These are phyloP conservation scores for Moesziomyces sp. DNA, from an alignment of 1,284 basidiomycete species.

Conservation along the genomic window DNA sequence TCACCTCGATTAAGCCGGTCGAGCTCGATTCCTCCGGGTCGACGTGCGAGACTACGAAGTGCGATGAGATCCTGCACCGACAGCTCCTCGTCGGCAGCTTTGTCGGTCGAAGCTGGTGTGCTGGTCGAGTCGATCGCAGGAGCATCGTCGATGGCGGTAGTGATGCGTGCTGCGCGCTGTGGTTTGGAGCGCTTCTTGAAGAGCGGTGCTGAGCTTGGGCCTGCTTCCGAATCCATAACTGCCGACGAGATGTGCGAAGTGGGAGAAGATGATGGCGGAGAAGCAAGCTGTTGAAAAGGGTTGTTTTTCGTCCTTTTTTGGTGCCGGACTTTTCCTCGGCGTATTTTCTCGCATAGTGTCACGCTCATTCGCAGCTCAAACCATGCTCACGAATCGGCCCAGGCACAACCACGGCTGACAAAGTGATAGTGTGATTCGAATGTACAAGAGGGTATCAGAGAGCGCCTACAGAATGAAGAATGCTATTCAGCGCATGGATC, in stretches of 20 bases:
- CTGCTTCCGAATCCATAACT: conserved; percentile 24
- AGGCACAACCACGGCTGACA: no score
- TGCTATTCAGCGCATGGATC: conserved; percentile 19
- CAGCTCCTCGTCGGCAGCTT: conserved; percentile 1
- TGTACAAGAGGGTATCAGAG: conserved; percentile 7
- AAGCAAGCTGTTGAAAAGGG: not conserved
- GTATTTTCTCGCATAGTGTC: not conserved
- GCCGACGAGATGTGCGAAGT: not conserved
- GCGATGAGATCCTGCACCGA: conserved; percentile 83
- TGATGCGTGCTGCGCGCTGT: conserved; percentile 11
- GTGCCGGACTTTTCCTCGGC: not conserved
- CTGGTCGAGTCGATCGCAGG: not conserved
- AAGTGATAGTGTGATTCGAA: no score
- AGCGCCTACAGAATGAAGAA: conserved; percentile 21
- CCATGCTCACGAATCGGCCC: no score
- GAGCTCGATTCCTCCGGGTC: conserved; percentile 85
- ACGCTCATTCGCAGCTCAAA: no score
- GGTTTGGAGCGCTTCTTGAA: conserved; percentile 29
- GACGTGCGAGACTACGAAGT: conserved; percentile 77
- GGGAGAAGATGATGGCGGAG: conserved; percentile 11
- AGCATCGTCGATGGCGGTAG: conserved; percentile 4
- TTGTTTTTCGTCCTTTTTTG: not conserved
- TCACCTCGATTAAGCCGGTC: conserved; percentile 86
- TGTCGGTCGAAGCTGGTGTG: not conserved
- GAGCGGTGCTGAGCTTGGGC: conserved; percentile 13